Base-by-base conservation (phyloP, 2,329 filamentous ascomycete genomes). In the Ascochyta koolunga region DNA sequence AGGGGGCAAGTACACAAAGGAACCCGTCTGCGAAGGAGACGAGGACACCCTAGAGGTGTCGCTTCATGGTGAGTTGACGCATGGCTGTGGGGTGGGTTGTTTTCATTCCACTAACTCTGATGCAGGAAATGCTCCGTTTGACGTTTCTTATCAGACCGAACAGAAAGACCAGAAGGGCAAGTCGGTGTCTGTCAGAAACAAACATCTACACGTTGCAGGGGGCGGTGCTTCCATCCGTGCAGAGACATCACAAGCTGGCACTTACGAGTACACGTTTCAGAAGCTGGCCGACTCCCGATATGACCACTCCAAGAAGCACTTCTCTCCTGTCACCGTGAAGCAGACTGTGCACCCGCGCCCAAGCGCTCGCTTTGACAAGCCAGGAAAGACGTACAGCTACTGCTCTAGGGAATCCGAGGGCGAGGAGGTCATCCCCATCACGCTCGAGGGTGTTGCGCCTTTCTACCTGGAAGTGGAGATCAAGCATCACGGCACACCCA, bases 301-400 rank as follows among this genome's bases (percentile, higher is more conserved):
- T 76, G 86, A 90, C 65, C 85, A 88, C 68, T 86, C 90, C 66
- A 81, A 83, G 56, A 83, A 79, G 62, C 84, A 84, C 61, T 87
- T 88, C 66, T 79, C 81, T 18, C 85, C 88, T 5, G 73, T 97
- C 29, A 80, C 84, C 11, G 80, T 99, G 27, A 86, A 89, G 63
- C 95, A 99, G 74, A 88, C 83, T 21, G 91, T 99, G 43, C 89
- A 96, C 67, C 83, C 91, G 13, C 89, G 89, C 54, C 95, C 95
- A 1, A 86, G 87, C 2, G 95, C 93, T 4, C 82, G 83, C 5
- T 99, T 99, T 70, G 82, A 84, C 54, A 90, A 90, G 62, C 91
- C 93, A 3, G 93, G 93, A 15, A 95, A 95, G 74, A 93, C 91
- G 0, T 97, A 97, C 80, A 96, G 95, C 72, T 96, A 93, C 76